Evolutionary conservation across 352 stramenopile genomes (phyloP).

Genomic region (Phytophthora ramorum): DNA sequence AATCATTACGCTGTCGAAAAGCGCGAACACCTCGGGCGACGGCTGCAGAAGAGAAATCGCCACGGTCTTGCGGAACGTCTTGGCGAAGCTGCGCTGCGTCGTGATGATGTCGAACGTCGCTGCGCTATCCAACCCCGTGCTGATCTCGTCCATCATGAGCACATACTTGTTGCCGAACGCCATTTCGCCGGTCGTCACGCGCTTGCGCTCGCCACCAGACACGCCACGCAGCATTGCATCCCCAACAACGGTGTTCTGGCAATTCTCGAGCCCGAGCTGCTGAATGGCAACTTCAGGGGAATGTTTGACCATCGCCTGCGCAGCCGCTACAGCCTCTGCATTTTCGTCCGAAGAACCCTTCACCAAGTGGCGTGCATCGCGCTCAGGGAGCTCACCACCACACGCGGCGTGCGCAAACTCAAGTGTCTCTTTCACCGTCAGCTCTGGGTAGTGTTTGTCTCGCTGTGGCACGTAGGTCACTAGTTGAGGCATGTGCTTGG

Average conservation of each 20-base stretch:
- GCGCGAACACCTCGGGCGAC: constrained; percentile 33
- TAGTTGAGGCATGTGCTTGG: constrained; percentile 25
- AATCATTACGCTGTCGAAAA: constrained; percentile 50
- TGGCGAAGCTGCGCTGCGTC: constrained; percentile 44
- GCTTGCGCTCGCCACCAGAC: constrained; percentile 67
- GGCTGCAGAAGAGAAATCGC: constrained; percentile 40
- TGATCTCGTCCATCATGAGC: constrained; percentile 89
- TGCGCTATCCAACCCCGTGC: constrained; percentile 89
- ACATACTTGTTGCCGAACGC: constrained; percentile 65
- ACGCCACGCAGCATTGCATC: constrained; percentile 56
- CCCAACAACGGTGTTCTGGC: constrained; percentile 61
- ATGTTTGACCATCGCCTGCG: constrained; percentile 32
- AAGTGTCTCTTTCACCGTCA: constrained; percentile 32
- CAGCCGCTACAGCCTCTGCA: constrained; percentile 24
- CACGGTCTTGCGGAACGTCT: constrained; percentile 27
- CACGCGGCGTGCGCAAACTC: constrained; percentile 67
- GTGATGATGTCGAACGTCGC: constrained; percentile 91
- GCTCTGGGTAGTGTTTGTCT: constrained; percentile 50
- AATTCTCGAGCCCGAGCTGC: constrained; percentile 48
- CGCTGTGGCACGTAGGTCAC: constrained; percentile 39
- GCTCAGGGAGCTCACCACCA: constrained; percentile 18
- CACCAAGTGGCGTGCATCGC: constrained; percentile 36
- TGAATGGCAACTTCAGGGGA: constrained; percentile 58
- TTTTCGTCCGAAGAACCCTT: constrained; percentile 40
- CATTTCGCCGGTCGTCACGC: constrained; percentile 82